These are phyloP conservation scores for Tubosaeta brunneosetosa DNA, from an alignment of 768 basidiomycete species.

Conservation along the genomic window DNA sequence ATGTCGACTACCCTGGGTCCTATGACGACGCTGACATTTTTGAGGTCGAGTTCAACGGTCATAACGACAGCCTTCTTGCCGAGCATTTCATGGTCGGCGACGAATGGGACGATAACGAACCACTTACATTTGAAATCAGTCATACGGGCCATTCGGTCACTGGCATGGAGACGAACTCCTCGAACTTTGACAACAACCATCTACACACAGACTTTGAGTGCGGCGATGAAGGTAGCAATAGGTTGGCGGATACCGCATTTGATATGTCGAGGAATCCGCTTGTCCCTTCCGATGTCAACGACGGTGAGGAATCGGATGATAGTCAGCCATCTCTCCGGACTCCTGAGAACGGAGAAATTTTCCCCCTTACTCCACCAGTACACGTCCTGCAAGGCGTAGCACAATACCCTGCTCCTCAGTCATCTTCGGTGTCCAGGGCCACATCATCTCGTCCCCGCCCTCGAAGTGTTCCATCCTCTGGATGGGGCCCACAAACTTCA, in stretches of 20 bases:
- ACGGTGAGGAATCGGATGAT: conserved; percentile 28
- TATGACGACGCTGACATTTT: conserved; percentile 18
- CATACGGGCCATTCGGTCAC: background rate
- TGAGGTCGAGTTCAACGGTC: conserved; percentile 17
- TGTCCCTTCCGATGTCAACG: conserved; percentile 23
- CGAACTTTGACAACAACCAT: conserved; percentile 2
- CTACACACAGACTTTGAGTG: conserved; percentile 10
- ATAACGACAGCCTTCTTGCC: conserved; percentile 23
- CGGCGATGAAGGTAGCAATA: conserved; percentile 2
- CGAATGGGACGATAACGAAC: conserved; percentile 23
- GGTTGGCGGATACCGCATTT: conserved; percentile 13
- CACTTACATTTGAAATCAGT: conserved; percentile 17
- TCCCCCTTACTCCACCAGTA: conserved; percentile 7
- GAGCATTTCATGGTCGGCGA: conserved; percentile 22
- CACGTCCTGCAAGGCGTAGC: background rate
- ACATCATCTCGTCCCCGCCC: conserved; percentile 25
- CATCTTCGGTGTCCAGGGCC: conserved; percentile 18
- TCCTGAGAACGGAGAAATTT: conserved; percentile 22
- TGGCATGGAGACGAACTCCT: background rate
- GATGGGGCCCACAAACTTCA: background rate
- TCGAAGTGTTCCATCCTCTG: conserved; percentile 14
- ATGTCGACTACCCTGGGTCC: conserved; percentile 1
- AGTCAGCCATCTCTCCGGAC: conserved; percentile 23
- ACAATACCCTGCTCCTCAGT: background rate
- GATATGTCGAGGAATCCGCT: conserved; percentile 19